Conservation (phyloP, 208 protist genomes). For the Trypanosoma theileri region DNA sequence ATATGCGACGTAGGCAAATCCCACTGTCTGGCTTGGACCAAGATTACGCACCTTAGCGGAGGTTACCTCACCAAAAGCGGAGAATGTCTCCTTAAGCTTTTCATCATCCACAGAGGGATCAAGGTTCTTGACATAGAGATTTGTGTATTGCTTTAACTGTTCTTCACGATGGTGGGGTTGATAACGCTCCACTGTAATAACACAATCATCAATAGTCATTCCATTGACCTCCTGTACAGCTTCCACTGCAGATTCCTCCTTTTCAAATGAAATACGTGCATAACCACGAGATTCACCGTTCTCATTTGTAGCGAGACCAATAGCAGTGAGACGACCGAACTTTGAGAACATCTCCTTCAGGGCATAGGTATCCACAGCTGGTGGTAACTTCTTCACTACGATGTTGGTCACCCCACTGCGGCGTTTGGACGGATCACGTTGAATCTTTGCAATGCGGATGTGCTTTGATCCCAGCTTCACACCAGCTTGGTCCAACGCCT, state of each 20-base stretch:
- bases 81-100: slow-evolving; percentile 93
- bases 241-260: slow-evolving; percentile 91
- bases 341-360: slow-evolving; percentile 93
- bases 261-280: slow-evolving; percentile 97
- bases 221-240: slow-evolving; percentile 90
- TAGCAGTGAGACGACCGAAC: slow-evolving; percentile 93
- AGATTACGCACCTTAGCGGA: slow-evolving; percentile 95
- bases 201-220: slow-evolving; percentile 83
- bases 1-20: slow-evolving; percentile 98
- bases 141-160: slow-evolving; percentile 95
- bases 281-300: slow-evolving; percentile 94
- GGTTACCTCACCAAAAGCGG: slow-evolving; percentile 95
- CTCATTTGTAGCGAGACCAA: slow-evolving; percentile 87
- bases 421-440: slow-evolving; percentile 97
- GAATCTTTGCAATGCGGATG: slow-evolving; percentile 98
- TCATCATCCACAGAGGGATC: slow-evolving; percentile 94
- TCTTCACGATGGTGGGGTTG: slow-evolving; percentile 94
- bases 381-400: slow-evolving; percentile 98
- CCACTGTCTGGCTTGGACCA: slow-evolving; percentile 79
- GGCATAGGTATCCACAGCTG: slow-evolving; percentile 95
- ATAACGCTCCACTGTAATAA: slow-evolving; percentile 94
- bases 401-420: slow-evolving; percentile 98
- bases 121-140: slow-evolving; percentile 99
- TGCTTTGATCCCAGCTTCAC: slow-evolving; percentile 90
- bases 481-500: slow-evolving; percentile 98